phyloP scores from a whole-genome alignment of 202 grass and related monocot species.

The Schoenoplectus tabernaemontani region DNA sequence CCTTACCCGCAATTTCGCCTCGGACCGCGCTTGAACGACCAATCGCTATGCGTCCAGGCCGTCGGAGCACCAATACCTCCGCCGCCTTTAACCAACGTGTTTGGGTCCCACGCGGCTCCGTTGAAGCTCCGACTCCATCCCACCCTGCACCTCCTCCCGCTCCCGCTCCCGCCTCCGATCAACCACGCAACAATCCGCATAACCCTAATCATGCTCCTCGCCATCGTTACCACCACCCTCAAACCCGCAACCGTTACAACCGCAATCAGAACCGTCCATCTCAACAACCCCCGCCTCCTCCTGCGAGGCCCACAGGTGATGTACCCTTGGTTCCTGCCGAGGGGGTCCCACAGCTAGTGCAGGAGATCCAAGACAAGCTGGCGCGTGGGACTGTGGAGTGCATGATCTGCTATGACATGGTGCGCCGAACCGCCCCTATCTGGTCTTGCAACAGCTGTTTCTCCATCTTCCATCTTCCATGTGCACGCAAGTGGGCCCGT shows the following conservation, averaged over 20 bases:
- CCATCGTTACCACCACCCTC: constrained; percentile 22
- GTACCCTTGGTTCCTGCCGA: background rate
- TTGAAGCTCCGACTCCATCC: constrained; percentile 14
- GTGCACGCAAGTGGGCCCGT: constrained; percentile 87
- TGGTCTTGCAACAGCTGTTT: constrained; percentile 94
- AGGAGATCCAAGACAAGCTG: constrained; percentile 98
- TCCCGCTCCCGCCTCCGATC: constrained; percentile 9
- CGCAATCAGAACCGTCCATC: constrained; percentile 2
- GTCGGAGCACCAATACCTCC: constrained; percentile 25
- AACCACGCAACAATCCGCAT: background rate
- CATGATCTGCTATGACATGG: constrained; percentile 99
- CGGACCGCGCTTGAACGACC: background rate
- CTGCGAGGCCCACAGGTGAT: background rate
- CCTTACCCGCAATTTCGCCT: background rate
- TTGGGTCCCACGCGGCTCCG: constrained; percentile 49
- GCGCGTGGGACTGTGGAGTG: constrained; percentile 70
- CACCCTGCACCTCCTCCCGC: background rate
- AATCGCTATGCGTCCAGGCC: constrained; percentile 27
- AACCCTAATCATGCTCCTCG: constrained; percentile 3
- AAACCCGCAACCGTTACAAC: constrained; percentile 15
- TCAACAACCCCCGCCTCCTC: constrained; percentile 8
- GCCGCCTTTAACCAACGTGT: constrained; percentile 25
- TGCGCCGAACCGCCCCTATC: constrained; percentile 65
- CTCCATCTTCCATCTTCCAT: constrained; percentile 95
- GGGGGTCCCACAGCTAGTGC: constrained; percentile 73